Percentiles rank a stretch among this genome's conserved stretches.
Conservation (phyloP, 768 basidiomycete genomes). For the Auricularia cornea region DNA sequence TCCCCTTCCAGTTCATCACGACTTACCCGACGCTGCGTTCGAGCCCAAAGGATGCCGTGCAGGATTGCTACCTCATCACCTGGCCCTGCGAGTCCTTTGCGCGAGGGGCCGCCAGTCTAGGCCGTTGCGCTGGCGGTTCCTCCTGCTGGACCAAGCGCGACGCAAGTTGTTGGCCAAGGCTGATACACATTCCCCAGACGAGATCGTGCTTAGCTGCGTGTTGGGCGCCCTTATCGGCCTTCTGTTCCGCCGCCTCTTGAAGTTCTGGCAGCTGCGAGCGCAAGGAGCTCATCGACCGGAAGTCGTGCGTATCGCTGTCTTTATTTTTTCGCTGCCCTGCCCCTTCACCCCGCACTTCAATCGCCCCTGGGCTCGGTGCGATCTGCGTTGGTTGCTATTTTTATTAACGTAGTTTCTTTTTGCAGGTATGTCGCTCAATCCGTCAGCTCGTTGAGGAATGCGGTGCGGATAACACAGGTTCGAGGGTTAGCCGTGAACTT, state of each 20-base stretch:
- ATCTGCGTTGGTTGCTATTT: no score
- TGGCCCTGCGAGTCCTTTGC: slow-evolving; percentile 64
- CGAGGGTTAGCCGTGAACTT: neutral
- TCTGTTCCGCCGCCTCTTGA: slow-evolving; percentile 82
- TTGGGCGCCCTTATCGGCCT: slow-evolving; percentile 72
- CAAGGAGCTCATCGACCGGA: slow-evolving; percentile 81
- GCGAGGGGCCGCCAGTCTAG: no score
- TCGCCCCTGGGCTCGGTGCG: no score
- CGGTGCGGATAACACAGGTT: neutral
- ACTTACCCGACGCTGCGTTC: slow-evolving; percentile 75
- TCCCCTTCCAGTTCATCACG: slow-evolving; percentile 86
- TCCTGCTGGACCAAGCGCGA: no score
- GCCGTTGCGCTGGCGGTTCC: no score
- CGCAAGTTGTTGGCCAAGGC: no score
- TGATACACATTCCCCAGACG: slow-evolving; percentile 38
- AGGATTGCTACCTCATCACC: slow-evolving; percentile 80
- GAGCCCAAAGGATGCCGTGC: slow-evolving; percentile 52
- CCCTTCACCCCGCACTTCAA: neutral
- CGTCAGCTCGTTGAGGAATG: slow-evolving; percentile 42
- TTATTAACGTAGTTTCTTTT: no score
- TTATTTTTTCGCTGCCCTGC: neutral
- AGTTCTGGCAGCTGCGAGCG: slow-evolving; percentile 84
- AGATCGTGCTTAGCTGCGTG: slow-evolving; percentile 65
- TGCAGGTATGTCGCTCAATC: slow-evolving; percentile 77
- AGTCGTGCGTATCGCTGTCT: slow-evolving; percentile 36